A percentile compares a stretch with the other conserved stretches of the same genome.
phyloP scores from a whole-genome alignment of 805 yeast genomes.

The Candida adriatica region DNA sequence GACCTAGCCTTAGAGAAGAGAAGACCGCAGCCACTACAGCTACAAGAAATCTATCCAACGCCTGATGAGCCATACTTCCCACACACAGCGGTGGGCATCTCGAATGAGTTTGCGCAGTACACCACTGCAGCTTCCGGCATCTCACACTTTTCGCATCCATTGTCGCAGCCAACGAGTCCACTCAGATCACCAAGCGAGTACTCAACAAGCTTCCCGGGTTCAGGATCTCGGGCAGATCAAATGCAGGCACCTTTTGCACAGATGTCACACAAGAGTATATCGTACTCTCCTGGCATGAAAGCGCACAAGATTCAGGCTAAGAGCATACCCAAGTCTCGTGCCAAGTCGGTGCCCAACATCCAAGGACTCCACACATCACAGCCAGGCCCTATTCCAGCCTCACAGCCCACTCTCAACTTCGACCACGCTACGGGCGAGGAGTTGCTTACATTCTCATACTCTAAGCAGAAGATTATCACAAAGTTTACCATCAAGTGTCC shows the following conservation, averaged over 20 bases:
- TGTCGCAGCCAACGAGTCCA: conserved; percentile 6
- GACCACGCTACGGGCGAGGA: conserved; percentile 26
- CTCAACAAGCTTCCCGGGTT: not conserved
- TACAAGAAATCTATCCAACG: conserved; percentile 10
- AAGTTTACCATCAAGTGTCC: conserved; percentile 22
- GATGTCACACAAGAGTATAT: too few species aligned
- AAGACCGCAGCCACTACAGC: conserved; percentile 5
- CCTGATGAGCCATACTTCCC: conserved; percentile 11
- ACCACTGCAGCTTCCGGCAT: conserved; percentile 1
- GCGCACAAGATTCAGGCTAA: not conserved
- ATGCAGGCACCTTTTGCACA: not conserved
- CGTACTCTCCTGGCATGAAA: not conserved
- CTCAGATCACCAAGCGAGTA: conserved; percentile 1
- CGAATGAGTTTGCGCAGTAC: conserved; percentile 5
- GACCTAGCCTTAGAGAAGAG: conserved; percentile 6
- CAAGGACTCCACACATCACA: conserved; percentile 17
- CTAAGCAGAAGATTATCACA: conserved; percentile 25
- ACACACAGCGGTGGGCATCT: conserved; percentile 2
- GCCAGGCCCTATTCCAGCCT: conserved; percentile 31
- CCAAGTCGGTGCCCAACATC: conserved; percentile 13
- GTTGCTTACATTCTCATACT: conserved; percentile 25
- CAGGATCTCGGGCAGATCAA: not conserved
- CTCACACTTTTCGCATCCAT: not conserved
- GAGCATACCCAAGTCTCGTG: conserved; percentile 6
- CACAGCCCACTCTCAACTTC: conserved; percentile 18